Evolutionary conservation across 1,139 yeast species (phyloP).

Genomic region (Diutina catenulata): DNA sequence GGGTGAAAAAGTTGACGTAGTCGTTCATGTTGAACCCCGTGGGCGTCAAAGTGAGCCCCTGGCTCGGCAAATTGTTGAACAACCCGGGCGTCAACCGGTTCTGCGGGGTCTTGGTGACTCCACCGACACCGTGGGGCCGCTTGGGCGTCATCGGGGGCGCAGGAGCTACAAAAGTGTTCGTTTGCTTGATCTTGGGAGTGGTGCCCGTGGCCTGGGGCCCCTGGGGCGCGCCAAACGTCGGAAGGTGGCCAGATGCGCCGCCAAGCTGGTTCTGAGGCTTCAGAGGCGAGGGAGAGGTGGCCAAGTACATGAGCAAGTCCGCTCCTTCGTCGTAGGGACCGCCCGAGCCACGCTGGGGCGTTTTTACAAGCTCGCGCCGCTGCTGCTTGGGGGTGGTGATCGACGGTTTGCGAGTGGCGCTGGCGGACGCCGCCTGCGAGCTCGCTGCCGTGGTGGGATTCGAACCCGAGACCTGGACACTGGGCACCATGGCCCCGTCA

Average conservation of each 20-base stretch:
- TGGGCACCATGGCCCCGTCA: background rate
- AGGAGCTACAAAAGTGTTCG: slow-evolving; percentile 23
- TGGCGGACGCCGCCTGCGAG: no score
- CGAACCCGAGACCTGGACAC: background rate
- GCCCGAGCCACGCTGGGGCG: slow-evolving; percentile 11
- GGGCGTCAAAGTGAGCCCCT: slow-evolving; percentile 37
- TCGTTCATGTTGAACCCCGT: slow-evolving; percentile 78
- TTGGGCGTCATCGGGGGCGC: slow-evolving; percentile 38
- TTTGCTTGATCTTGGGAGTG: background rate
- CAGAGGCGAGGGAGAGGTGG: slow-evolving; percentile 79
- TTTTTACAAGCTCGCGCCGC: slow-evolving; percentile 8
- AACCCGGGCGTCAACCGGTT: slow-evolving; percentile 33
- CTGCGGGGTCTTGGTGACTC: slow-evolving; percentile 30
- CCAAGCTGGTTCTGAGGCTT: slow-evolving; percentile 8
- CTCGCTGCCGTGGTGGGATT: background rate
- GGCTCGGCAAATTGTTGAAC: slow-evolving; percentile 14
- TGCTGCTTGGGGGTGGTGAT: slow-evolving; percentile 8
- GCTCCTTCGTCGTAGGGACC: slow-evolving; percentile 65
- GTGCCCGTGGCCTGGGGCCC: no score
- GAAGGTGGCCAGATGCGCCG: background rate
- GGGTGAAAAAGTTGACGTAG: slow-evolving; percentile 67
- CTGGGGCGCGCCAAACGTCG: background rate
- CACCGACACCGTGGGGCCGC: slow-evolving; percentile 17
- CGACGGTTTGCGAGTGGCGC: no score
- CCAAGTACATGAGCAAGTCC: slow-evolving; percentile 66